A percentile compares a stretch with the other conserved stretches of the same genome.
phyloP scores from a whole-genome alignment of 2,329 filamentous ascomycete species.

The Colletotrichum somersetense region DNA sequence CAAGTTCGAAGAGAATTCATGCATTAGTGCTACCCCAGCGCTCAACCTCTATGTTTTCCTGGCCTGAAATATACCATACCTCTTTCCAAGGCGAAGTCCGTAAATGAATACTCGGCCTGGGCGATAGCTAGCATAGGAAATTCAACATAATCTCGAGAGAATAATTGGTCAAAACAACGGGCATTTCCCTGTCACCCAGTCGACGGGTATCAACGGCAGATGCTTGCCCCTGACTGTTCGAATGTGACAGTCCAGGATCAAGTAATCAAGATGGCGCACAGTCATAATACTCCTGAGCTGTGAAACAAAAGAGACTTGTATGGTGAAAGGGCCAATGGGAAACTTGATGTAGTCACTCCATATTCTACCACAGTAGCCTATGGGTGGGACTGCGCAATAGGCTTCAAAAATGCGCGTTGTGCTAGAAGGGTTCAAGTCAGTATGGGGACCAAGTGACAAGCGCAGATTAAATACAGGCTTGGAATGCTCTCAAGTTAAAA shows the following conservation, averaged over 20 bases:
- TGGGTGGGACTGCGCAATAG: slow-evolving; percentile 37
- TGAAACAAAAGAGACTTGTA: slow-evolving; percentile 46
- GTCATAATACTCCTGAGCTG: slow-evolving; percentile 33
- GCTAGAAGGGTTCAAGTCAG: not conserved
- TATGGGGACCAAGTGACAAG: not conserved
- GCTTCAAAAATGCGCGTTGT: not conserved
- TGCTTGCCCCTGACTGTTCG: slow-evolving; percentile 45
- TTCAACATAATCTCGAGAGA: not conserved
- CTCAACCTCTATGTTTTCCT: not conserved
- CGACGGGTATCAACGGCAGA: slow-evolving; percentile 42
- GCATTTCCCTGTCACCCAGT: slow-evolving; percentile 52
- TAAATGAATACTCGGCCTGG: not conserved
- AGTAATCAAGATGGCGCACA: slow-evolving; percentile 43
- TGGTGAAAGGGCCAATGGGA: slow-evolving; percentile 42
- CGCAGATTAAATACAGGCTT: not conserved
- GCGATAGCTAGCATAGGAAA: not conserved
- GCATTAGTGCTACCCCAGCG: not conserved
- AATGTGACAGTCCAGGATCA: slow-evolving; percentile 51
- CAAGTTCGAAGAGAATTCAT: not conserved
- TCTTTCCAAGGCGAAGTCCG: not conserved
- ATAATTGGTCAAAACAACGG: not conserved
- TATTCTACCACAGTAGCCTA: slow-evolving; percentile 46
- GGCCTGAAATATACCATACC: not conserved
- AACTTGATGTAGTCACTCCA: slow-evolving; percentile 38
- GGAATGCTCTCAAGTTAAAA: not conserved